Conservation (phyloP, 2,329 filamentous ascomycete species). For the Magnaporthiopsis poae region DNA sequence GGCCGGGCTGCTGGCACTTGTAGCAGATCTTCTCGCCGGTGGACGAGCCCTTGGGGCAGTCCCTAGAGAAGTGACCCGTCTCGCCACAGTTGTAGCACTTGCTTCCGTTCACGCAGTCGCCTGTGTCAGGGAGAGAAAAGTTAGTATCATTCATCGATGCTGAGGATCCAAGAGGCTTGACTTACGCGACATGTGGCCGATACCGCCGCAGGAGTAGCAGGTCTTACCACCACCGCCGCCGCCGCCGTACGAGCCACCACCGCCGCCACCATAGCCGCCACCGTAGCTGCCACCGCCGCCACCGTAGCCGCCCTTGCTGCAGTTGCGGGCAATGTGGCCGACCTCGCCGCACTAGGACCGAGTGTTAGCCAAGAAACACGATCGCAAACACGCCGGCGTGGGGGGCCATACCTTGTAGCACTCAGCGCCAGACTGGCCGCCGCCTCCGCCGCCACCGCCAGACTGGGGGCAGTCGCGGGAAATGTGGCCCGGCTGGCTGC, state of each 20-base stretch:
- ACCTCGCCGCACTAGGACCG: constrained; percentile 68
- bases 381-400: too few species aligned
- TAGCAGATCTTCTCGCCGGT: constrained; percentile 94
- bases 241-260: constrained; percentile 33
- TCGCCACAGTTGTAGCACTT: constrained; percentile 99
- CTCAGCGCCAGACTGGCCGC: constrained; percentile 48
- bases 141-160: neutral
- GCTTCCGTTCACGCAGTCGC: constrained; percentile 94
- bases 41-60: constrained; percentile 86
- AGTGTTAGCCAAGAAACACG: constrained; percentile 4
- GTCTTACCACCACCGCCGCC: constrained; percentile 54
- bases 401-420: constrained; percentile 67
- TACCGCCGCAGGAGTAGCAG: constrained; percentile 96
- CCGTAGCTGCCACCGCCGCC: constrained; percentile 36
- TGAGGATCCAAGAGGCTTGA: constrained; percentile 13
- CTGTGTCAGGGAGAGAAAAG: constrained; percentile 23
- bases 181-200: constrained; percentile 86
- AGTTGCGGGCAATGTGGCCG: constrained; percentile 92
- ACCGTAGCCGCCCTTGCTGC: constrained; percentile 51
- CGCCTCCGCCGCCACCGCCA: constrained; percentile 33
- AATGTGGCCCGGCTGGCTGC: constrained; percentile 78
- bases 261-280: constrained; percentile 37
- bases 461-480: constrained; percentile 70
- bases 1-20: constrained; percentile 76
- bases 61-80: constrained; percentile 86